phyloP scores from a whole-genome alignment of 2,329 filamentous ascomycete genomes.

The Hortaea sp. region DNA sequence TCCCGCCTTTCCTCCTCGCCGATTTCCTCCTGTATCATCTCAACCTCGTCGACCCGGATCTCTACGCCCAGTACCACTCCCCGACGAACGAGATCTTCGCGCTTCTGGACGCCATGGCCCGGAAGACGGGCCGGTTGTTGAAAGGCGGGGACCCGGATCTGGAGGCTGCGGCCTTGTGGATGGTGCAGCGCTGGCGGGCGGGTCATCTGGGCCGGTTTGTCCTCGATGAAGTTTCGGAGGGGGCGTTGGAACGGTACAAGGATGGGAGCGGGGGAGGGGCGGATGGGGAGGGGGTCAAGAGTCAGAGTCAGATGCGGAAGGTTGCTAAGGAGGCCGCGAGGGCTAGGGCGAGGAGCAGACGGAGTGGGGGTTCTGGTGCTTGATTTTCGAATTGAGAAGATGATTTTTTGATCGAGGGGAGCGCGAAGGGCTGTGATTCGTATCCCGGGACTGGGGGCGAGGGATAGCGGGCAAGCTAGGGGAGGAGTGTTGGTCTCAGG shows the following conservation, averaged over 20 bases:
- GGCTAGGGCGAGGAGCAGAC: slow-evolving; percentile 1
- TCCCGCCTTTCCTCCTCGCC: slow-evolving; percentile 66
- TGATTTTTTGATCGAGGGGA: too few species aligned
- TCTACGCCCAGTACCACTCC: slow-evolving; percentile 53
- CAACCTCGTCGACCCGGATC: slow-evolving; percentile 50
- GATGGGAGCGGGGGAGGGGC: slow-evolving; percentile 30
- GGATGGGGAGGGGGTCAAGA: slow-evolving; percentile 32
- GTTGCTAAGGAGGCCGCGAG: slow-evolving; percentile 46
- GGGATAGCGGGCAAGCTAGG: too few species aligned
- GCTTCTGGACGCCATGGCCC: slow-evolving; percentile 62
- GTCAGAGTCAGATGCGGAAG: slow-evolving; percentile 61
- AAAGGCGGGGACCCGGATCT: slow-evolving; percentile 62
- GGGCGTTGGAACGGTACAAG: slow-evolving; percentile 45
- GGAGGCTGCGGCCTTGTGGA: slow-evolving; percentile 65
- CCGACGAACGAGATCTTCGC: slow-evolving; percentile 79
- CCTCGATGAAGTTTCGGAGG: slow-evolving; percentile 63
- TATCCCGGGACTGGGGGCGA: too few species aligned
- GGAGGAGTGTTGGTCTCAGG: too few species aligned
- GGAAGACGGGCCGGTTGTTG: slow-evolving; percentile 62
- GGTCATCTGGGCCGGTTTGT: slow-evolving; percentile 68
- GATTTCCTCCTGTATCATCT: slow-evolving; percentile 85
- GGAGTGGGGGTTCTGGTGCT: not conserved
- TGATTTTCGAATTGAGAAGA: too few species aligned
- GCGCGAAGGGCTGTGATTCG: too few species aligned
- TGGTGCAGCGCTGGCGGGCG: slow-evolving; percentile 71